Conservation (phyloP, 345 rosid species). For the Crucihimalaya himalaica region DNA sequence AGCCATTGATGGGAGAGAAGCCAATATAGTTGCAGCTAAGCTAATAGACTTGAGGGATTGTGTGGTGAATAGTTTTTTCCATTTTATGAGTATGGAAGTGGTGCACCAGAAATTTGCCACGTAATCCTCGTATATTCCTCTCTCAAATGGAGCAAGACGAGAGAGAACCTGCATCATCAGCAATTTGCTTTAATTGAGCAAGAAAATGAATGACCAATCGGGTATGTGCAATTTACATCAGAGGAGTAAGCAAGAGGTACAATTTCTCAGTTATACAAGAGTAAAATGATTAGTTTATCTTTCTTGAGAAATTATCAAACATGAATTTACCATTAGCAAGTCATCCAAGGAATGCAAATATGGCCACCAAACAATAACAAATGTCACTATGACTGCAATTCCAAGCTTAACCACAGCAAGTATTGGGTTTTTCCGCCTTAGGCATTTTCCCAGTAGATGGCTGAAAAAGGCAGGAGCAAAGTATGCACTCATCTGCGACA, state of each 20-base stretch:
- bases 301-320: not conserved
- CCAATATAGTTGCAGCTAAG: constrained; percentile 60
- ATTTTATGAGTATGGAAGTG: constrained; percentile 71
- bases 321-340: constrained; percentile 56
- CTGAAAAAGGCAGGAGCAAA: constrained; percentile 92
- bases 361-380: constrained; percentile 91
- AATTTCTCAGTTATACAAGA: constrained; percentile 3
- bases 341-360: constrained; percentile 69
- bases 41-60: constrained; percentile 59
- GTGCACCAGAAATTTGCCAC: constrained; percentile 98
- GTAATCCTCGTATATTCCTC: constrained; percentile 96
- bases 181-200: constrained; percentile 9
- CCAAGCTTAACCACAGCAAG: constrained; percentile 72
- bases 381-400: constrained; percentile 61
- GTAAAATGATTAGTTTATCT: not conserved
- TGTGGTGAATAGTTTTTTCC: constrained; percentile 76
- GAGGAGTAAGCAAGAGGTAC: constrained; percentile 9
- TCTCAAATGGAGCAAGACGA: constrained; percentile 94
- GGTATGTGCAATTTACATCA: constrained; percentile 4
- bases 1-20: constrained; percentile 85
- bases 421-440: constrained; percentile 61
- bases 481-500: constrained; percentile 88
- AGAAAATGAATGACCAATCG: not conserved
- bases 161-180: constrained; percentile 63
- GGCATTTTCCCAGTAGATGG: constrained; percentile 83